Evolutionary conservation across 1,284 basidiomycete genomes (phyloP).

Genomic region (Tilletia horrida): DNA sequence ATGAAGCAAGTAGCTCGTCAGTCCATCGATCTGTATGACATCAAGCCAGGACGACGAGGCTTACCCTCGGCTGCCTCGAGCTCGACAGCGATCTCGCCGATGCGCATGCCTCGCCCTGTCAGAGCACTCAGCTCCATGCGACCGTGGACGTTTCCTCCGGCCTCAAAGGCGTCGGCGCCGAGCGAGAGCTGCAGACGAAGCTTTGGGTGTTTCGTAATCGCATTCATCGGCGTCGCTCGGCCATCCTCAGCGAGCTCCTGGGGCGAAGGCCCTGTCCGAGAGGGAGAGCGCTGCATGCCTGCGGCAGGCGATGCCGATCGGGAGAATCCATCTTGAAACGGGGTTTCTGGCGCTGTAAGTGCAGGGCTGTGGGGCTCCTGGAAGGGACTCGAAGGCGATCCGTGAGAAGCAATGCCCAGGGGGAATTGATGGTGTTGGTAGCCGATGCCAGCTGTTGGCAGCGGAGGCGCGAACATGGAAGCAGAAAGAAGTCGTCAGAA

Average conservation of each 20-base stretch:
- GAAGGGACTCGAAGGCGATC: neutral
- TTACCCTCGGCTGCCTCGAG: conserved; percentile 38
- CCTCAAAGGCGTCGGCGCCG: conserved; percentile 37
- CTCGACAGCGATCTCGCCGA: conserved; percentile 48
- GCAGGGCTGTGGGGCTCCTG: neutral
- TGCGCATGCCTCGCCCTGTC: conserved; percentile 40
- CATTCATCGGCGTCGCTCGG: conserved; percentile 38
- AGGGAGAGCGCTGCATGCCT: neutral
- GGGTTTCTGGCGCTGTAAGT: neutral
- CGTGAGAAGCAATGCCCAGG: neutral
- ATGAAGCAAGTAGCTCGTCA: neutral
- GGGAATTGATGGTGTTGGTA: neutral
- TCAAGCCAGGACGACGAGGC: neutral
- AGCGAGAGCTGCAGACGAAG: conserved; percentile 42
- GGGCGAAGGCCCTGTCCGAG: neutral
- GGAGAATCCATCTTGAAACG: neutral
- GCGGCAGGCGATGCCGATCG: neutral
- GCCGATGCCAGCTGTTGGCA: neutral
- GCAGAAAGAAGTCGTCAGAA: too few relatives aligned
- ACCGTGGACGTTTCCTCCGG: conserved; percentile 40
- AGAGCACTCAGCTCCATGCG: conserved; percentile 45
- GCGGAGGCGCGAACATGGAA: conserved; percentile 12
- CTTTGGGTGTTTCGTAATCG: conserved; percentile 48
- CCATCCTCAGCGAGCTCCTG: conserved; percentile 21
- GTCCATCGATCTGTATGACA: too few relatives aligned